A percentile compares a stretch with the other conserved stretches of the same genome.
These are phyloP conservation scores for Saccharomyces jurei DNA, from an alignment of 805 yeast genomes.

Conservation along the genomic window DNA sequence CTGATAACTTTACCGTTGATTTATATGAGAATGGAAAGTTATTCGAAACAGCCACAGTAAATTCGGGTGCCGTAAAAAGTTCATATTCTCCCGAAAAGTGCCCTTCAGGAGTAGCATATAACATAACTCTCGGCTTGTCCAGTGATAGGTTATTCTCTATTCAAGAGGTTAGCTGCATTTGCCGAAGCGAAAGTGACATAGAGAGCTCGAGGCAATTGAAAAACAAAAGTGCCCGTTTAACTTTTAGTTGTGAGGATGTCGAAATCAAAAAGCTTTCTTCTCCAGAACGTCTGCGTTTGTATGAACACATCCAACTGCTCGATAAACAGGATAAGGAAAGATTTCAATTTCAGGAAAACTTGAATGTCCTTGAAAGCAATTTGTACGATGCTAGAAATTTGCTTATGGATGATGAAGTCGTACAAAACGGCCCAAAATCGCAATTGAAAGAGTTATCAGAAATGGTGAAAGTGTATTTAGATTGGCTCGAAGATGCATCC, in stretches of 20 bases:
- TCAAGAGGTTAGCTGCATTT: conserved; percentile 38
- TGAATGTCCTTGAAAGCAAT: conserved; percentile 65
- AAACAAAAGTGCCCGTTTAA: neutral
- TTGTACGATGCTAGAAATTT: conserved; percentile 60
- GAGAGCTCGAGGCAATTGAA: neutral
- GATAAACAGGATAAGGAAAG: conserved; percentile 41
- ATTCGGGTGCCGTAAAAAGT: conserved; percentile 23
- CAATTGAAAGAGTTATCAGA: conserved; percentile 33
- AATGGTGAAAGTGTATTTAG: conserved; percentile 44
- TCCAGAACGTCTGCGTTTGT: conserved; percentile 39
- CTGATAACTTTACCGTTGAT: conserved; percentile 30
- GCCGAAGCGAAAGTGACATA: conserved; percentile 30
- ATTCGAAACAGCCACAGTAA: conserved; percentile 12
- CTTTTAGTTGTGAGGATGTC: conserved; percentile 20
- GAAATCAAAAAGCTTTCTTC: conserved; percentile 43
- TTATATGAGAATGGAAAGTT: conserved; percentile 23
- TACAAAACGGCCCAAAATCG: conserved; percentile 34
- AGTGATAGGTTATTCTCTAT: conserved; percentile 44
- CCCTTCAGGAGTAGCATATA: conserved; percentile 29
- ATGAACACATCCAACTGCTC: conserved; percentile 43
- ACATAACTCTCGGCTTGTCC: conserved; percentile 40
- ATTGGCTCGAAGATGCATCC: conserved; percentile 74
- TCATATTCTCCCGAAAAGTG: conserved; percentile 33
- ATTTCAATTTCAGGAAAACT: conserved; percentile 50
- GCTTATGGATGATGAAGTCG: conserved; percentile 46